Percentiles rank a stretch among this genome's conserved stretches.
These are phyloP conservation scores for Xylaria curta DNA, from an alignment of 495 filamentous ascomycete species.

Conservation along the genomic window DNA sequence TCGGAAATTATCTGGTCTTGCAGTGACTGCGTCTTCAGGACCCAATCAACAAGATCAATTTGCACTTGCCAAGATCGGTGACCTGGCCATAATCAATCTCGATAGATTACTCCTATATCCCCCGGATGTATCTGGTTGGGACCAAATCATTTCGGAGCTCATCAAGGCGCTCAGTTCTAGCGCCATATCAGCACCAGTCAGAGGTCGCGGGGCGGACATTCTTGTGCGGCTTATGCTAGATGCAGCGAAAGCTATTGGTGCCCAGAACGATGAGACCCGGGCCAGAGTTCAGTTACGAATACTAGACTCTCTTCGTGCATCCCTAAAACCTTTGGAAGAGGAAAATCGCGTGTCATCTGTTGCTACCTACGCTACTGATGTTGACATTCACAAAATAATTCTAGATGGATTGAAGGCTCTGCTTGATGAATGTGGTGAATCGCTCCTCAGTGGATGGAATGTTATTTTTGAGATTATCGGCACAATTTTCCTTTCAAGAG, in stretches of 20 bases:
- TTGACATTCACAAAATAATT: constrained; percentile 82
- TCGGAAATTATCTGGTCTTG: constrained; percentile 66
- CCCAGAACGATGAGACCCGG: constrained; percentile 56
- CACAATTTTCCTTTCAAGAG: constrained; percentile 71
- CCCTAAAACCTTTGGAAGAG: constrained; percentile 54
- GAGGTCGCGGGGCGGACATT: constrained; percentile 74
- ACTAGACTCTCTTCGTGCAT: constrained; percentile 68
- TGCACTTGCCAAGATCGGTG: constrained; percentile 80
- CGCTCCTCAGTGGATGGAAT: constrained; percentile 80
- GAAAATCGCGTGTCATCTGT: constrained; percentile 56
- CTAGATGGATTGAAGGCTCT: constrained; percentile 82
- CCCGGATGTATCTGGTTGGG: constrained; percentile 74
- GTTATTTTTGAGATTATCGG: constrained; percentile 83
- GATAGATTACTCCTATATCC: constrained; percentile 70
- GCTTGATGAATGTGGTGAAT: constrained; percentile 88
- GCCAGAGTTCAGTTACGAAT: constrained; percentile 71
- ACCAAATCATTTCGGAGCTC: constrained; percentile 70
- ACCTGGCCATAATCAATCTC: constrained; percentile 80
- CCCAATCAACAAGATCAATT: constrained; percentile 73
- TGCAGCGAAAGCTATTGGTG: constrained; percentile 60
- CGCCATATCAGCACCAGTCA: constrained; percentile 62
- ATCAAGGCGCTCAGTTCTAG: constrained; percentile 66
- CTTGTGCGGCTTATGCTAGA: constrained; percentile 75
- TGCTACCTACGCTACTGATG: constrained; percentile 63
- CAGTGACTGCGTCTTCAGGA: constrained; percentile 57